A percentile compares a stretch with the other conserved stretches of the same genome.
These are phyloP conservation scores for Aureobasidium musti DNA, from an alignment of 2,329 filamentous ascomycete genomes.

Conservation along the genomic window DNA sequence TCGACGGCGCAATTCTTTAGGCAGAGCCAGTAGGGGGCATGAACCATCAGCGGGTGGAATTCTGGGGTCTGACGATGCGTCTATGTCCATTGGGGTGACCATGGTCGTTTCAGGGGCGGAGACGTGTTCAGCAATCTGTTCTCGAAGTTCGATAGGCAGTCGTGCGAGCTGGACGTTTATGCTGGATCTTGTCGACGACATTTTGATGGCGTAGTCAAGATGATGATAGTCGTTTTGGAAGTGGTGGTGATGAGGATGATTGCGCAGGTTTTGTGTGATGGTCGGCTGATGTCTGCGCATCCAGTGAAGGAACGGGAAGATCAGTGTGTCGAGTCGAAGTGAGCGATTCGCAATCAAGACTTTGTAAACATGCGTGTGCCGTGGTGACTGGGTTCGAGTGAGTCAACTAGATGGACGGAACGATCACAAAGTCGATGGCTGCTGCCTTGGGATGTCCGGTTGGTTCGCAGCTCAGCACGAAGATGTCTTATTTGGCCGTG, in stretches of 20 bases:
- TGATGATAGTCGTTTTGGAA: too few relatives aligned
- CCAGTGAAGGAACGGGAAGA: neutral
- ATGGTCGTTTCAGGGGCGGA: neutral
- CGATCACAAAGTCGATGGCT: neutral
- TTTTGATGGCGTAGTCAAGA: neutral
- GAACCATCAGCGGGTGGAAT: conserved; percentile 5
- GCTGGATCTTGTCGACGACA: neutral
- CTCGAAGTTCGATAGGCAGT: neutral
- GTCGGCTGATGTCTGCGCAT: neutral
- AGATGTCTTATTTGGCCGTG: neutral
- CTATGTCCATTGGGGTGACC: neutral
- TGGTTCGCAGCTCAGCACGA: neutral
- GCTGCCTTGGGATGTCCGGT: neutral
- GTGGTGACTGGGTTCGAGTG: neutral
- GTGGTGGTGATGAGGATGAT: neutral
- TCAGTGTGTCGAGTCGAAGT: neutral
- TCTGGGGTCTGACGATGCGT: neutral
- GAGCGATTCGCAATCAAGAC: too few relatives aligned
- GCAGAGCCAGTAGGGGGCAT: conserved; percentile 13
- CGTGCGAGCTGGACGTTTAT: neutral
- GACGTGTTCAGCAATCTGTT: neutral
- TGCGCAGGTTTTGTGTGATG: neutral
- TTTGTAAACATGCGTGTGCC: neutral
- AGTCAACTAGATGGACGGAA: neutral
- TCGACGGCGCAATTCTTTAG: conserved; percentile 23